Evolutionary conservation across 2,329 filamentous ascomycete species (phyloP).

Genomic region (Lasiodiplodia sp.): DNA sequence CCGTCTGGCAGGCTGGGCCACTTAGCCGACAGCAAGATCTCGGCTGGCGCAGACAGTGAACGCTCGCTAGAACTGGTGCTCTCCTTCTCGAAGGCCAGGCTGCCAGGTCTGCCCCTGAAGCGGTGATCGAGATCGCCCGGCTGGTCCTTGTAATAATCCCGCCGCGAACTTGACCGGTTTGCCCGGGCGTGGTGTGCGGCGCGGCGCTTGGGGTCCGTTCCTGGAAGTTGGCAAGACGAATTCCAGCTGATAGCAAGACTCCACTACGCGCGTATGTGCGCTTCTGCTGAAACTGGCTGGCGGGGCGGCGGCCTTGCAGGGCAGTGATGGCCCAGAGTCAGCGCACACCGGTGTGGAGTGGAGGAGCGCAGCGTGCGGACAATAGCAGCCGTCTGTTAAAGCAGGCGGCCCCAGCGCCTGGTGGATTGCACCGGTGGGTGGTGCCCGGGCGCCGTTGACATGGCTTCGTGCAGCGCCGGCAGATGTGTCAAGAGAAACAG

Average conservation of each 20-base stretch:
- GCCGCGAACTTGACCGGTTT: conserved; percentile 25
- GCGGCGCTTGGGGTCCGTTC: conserved; percentile 7
- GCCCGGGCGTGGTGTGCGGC: conserved; percentile 14
- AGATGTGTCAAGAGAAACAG: conserved; percentile 27
- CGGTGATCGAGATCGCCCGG: conserved; percentile 26
- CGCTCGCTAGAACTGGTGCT: conserved; percentile 25
- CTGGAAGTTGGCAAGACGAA: conserved; percentile 19
- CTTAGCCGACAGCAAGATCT: conserved; percentile 27
- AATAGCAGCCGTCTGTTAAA: conserved; percentile 23
- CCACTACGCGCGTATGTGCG: conserved; percentile 14
- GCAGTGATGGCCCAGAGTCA: conserved; percentile 25
- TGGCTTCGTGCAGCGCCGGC: not conserved
- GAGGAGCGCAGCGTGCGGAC: not conserved
- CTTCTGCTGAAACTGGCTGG: conserved; percentile 17
- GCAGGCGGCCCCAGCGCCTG: conserved; percentile 14
- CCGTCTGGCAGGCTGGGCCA: conserved; percentile 5
- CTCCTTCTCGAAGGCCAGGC: conserved; percentile 27
- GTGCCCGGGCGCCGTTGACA: conserved; percentile 1
- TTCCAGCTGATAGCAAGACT: conserved; percentile 20
- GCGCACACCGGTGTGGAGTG: conserved; percentile 23
- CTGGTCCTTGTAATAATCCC: conserved; percentile 27
- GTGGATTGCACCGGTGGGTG: conserved; percentile 6
- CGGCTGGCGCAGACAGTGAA: conserved; percentile 20
- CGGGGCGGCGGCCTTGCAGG: conserved; percentile 19
- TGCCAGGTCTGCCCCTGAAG: conserved; percentile 28